Conservation (phyloP, 139 green algal species). For the Ulvella scutata region DNA sequence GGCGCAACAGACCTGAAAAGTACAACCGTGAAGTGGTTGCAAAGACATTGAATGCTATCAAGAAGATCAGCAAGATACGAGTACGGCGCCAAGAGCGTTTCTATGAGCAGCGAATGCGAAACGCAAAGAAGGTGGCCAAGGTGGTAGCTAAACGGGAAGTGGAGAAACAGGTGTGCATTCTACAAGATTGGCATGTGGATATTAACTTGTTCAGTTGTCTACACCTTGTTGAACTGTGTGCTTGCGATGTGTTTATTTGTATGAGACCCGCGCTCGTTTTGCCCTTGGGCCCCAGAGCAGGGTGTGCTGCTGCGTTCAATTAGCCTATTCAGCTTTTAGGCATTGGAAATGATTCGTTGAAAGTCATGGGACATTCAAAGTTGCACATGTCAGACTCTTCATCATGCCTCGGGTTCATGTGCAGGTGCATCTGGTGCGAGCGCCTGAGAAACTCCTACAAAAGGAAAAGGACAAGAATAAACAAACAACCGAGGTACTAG, state of each 20-base stretch:
- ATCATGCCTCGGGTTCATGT: too few species aligned
- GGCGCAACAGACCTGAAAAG: constrained; percentile 83
- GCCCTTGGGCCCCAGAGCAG: too few species aligned
- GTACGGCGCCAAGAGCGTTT: constrained; percentile 68
- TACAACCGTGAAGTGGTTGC: constrained; percentile 86
- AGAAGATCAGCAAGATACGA: constrained; percentile 66
- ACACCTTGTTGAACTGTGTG: too few species aligned
- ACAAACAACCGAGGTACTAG: not conserved
- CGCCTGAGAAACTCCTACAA: not conserved
- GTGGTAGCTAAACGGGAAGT: constrained; percentile 51
- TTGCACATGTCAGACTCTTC: too few species aligned
- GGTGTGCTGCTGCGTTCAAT: too few species aligned
- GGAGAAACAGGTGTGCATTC: constrained; percentile 83
- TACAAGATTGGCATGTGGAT: too few species aligned
- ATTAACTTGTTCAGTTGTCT: too few species aligned
- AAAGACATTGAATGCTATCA: constrained; percentile 86
- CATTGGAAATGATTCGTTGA: too few species aligned
- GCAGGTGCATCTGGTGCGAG: not conserved
- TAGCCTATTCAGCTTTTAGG: too few species aligned
- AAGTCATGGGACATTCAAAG: too few species aligned
- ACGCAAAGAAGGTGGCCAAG: constrained; percentile 34
- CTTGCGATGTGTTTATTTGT: too few species aligned
- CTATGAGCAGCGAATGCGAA: constrained; percentile 73
- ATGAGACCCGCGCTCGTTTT: too few species aligned
- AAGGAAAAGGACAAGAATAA: not conserved